Base-by-base conservation (phyloP, 179 eudicot species). In the Camellia oleifera region DNA sequence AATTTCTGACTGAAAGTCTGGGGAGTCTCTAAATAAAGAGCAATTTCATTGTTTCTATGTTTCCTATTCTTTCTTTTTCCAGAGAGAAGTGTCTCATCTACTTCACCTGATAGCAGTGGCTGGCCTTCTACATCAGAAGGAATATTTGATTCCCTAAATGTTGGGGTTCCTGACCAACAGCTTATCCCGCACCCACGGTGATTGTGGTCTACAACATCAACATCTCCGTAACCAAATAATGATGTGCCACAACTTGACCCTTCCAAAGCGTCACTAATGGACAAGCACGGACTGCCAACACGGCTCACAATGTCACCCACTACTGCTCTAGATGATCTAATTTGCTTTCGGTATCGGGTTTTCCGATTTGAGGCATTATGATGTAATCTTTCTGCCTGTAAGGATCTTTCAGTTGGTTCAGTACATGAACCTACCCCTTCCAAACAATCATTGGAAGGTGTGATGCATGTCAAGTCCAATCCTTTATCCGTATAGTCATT, bases 91-190 rank as follows among this genome's bases (percentile, higher is more conserved):
- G 83, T 81, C 61, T 83, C 87, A 61, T 90, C 88, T 15, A 77
- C 64, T 78, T 83, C 91, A 79, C 81, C 90, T 4, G 95, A 90
- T 72, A 94, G 78, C 72, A 95, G 78, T 32, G 97, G 97, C 71
- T 78, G 89, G 58, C 85, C 93, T 85, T 93, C 98, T 11, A 80
- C 84, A 80, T 90, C 88, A 78, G 86, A 87, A 67, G 79, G 83
- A 72, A 84, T 83, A 76, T 81, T 82, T 6, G 90, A 45, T 74
- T 82, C 92, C 78, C 92, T 84, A 13, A 85, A 87, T 76, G 88
- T 87, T 2, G 94, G 92, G 6, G 93, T 89, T 79, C 90, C 89
- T 56, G 98, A 88, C 96, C 96, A 96, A 80, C 99, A 96, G 68
- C 94, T 87, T 81, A 94, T 81, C 68, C 93, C 93, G 85, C 94